phyloP scores from a whole-genome alignment of 805 yeast species.

The Danielozyma ontarioensis region DNA sequence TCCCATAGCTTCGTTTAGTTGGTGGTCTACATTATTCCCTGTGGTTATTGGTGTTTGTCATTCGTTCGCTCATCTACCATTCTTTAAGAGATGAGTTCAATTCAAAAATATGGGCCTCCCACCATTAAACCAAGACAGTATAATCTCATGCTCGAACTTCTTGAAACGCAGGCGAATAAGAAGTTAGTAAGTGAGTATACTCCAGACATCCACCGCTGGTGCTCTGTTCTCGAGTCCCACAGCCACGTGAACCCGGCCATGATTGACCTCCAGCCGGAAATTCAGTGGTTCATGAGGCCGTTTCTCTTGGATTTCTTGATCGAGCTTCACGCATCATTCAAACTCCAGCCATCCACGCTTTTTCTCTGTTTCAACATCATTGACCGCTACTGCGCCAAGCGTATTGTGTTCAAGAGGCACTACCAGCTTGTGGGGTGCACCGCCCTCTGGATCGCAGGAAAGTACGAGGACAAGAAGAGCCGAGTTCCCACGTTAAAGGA shows the following conservation, averaged over 20 bases:
- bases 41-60: too few relatives aligned
- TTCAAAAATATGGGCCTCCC: constrained; percentile 17
- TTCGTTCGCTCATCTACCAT: too few relatives aligned
- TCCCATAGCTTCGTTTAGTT: too few relatives aligned
- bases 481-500: constrained; percentile 55
- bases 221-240: constrained; percentile 35
- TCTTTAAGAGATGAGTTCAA: too few relatives aligned
- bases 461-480: constrained; percentile 55
- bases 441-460: constrained; percentile 44
- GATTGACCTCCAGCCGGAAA: constrained; percentile 44
- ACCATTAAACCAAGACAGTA: constrained; percentile 29
- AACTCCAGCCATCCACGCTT: constrained; percentile 38
- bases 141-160: constrained; percentile 39
- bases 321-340: constrained; percentile 40
- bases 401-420: constrained; percentile 43
- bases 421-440: constrained; percentile 45
- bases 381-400: constrained; percentile 42
- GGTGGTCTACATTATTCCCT: too few relatives aligned
- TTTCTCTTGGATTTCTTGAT: constrained; percentile 38
- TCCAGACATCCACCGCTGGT: constrained; percentile 31
- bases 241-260: constrained; percentile 46
- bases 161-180: constrained; percentile 43
- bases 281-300: constrained; percentile 47
- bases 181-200: constrained; percentile 40
- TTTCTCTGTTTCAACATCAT: constrained; percentile 40